Conservation (phyloP, 106 monocot species). For the Hemerocallis citrina region DNA sequence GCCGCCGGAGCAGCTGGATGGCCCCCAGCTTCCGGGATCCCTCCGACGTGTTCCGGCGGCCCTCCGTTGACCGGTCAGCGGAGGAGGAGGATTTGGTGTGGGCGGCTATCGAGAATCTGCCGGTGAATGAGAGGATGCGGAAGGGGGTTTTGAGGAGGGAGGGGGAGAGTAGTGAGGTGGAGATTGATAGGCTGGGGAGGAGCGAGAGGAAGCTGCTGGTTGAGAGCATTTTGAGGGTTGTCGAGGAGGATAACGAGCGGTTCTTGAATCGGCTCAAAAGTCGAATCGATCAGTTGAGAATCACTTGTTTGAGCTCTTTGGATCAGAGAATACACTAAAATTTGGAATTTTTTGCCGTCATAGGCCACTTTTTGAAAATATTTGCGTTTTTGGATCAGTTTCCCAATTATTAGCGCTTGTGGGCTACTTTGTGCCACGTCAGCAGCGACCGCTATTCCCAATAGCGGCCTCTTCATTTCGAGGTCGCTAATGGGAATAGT, state of each 20-base stretch:
- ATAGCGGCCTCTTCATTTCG: too few species aligned
- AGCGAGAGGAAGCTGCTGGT: constrained; percentile 24
- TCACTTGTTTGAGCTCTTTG: not conserved
- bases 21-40: constrained; percentile 7
- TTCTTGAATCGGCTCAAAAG: constrained; percentile 36
- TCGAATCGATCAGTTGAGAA: constrained; percentile 32
- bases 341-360: too few species aligned
- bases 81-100: constrained; percentile 40
- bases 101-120: constrained; percentile 48
- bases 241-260: constrained; percentile 66
- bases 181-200: constrained; percentile 14
- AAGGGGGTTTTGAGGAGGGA: constrained; percentile 18
- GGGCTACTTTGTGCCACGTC: too few species aligned
- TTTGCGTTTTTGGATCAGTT: too few species aligned
- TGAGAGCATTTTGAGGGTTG: constrained; percentile 24
- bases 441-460: too few species aligned
- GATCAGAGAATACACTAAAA: not conserved
- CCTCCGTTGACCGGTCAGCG: not conserved
- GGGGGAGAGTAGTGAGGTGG: constrained; percentile 20
- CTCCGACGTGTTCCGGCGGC: constrained; percentile 8
- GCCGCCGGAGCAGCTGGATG: constrained; percentile 15
- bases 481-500: too few species aligned
- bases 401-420: too few species aligned
- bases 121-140: constrained; percentile 31
- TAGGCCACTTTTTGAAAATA: too few species aligned